A percentile compares a stretch with the other conserved stretches of the same genome.
Evolutionary conservation across 768 basidiomycete genomes (phyloP).

Genomic region (Russula brevipes): DNA sequence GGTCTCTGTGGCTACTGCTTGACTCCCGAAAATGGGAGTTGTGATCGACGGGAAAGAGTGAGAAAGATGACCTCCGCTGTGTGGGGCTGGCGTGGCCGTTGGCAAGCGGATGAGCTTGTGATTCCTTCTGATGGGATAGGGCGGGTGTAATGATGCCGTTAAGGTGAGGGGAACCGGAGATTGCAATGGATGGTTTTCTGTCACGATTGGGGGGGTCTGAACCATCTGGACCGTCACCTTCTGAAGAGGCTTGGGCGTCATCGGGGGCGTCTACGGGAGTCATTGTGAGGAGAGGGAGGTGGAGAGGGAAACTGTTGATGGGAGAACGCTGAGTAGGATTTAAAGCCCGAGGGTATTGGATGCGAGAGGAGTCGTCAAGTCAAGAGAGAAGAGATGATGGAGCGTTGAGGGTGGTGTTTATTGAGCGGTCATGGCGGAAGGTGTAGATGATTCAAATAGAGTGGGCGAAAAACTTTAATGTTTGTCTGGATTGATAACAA

Average conservation of each 20-base stretch:
- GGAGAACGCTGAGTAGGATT: conserved; percentile 21
- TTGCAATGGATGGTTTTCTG: conserved; percentile 24
- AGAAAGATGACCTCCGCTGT: conserved; percentile 32
- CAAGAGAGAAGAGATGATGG: conserved; percentile 6
- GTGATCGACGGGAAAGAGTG: conserved; percentile 50
- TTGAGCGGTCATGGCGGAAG: conserved; percentile 36
- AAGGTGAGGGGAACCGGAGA: background rate
- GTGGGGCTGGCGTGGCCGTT: conserved; percentile 24
- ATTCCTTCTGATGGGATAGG: conserved; percentile 8
- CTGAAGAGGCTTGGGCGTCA: conserved; percentile 40
- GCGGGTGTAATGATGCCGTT: conserved; percentile 14
- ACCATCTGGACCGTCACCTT: conserved; percentile 52
- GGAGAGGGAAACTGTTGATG: conserved; percentile 22
- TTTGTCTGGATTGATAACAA: background rate
- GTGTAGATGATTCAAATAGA: conserved; percentile 17
- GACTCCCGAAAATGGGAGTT: conserved; percentile 47
- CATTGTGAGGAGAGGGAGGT: conserved; percentile 35
- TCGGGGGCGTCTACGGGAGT: conserved; percentile 43
- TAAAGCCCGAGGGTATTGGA: conserved; percentile 24
- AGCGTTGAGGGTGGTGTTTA: conserved; percentile 29
- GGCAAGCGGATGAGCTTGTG: background rate
- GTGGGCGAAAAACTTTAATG: conserved; percentile 11
- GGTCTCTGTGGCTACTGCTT: conserved; percentile 42
- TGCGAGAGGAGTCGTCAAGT: conserved; percentile 25
- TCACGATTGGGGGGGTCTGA: conserved; percentile 50